Percentiles rank a stretch among this genome's conserved stretches.
Conservation (phyloP, 805 yeast genomes). For the Starmerella roubikii region DNA sequence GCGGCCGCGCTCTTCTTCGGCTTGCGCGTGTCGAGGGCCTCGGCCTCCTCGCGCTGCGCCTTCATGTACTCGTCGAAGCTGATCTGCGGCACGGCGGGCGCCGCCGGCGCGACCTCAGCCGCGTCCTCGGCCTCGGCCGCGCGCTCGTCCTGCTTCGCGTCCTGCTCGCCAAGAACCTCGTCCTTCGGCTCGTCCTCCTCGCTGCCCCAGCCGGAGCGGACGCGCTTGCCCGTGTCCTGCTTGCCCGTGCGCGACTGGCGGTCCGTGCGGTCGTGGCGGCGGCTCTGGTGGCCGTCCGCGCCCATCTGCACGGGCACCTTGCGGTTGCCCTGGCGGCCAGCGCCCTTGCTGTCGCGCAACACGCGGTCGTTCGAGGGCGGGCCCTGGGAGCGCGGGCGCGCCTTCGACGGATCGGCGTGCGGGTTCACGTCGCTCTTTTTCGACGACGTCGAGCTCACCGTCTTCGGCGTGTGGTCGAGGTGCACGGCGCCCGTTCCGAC, state of each 20-base stretch:
- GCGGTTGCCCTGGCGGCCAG: slow-evolving; percentile 51
- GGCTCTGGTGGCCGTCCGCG: slow-evolving; percentile 40
- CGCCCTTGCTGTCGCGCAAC: slow-evolving; percentile 45
- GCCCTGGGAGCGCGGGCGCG: slow-evolving; percentile 35
- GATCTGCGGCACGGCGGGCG: slow-evolving; percentile 34
- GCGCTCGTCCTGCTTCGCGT: slow-evolving; percentile 29
- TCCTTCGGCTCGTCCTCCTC: slow-evolving; percentile 57
- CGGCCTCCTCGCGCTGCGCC: slow-evolving; percentile 31
- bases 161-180: slow-evolving; percentile 37
- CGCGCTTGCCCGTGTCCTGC: slow-evolving; percentile 72
- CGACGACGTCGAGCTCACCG: slow-evolving; percentile 52
- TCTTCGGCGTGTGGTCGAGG: slow-evolving; percentile 36
- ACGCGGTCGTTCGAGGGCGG: slow-evolving; percentile 85
- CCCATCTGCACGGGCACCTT: slow-evolving; percentile 35
- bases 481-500: slow-evolving; percentile 17
- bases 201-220: slow-evolving; percentile 81
- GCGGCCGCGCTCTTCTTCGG: slow-evolving; percentile 32
- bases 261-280: slow-evolving; percentile 48
- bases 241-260: slow-evolving; percentile 78
- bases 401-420: slow-evolving; percentile 51
- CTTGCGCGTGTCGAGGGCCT: slow-evolving; percentile 25
- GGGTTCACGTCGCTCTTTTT: slow-evolving; percentile 45
- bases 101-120: slow-evolving; percentile 30
- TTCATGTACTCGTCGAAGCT: slow-evolving; percentile 74
- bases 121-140: slow-evolving; percentile 30